Conservation (phyloP, 768 basidiomycete species). For the Exsudoporus frostii region DNA sequence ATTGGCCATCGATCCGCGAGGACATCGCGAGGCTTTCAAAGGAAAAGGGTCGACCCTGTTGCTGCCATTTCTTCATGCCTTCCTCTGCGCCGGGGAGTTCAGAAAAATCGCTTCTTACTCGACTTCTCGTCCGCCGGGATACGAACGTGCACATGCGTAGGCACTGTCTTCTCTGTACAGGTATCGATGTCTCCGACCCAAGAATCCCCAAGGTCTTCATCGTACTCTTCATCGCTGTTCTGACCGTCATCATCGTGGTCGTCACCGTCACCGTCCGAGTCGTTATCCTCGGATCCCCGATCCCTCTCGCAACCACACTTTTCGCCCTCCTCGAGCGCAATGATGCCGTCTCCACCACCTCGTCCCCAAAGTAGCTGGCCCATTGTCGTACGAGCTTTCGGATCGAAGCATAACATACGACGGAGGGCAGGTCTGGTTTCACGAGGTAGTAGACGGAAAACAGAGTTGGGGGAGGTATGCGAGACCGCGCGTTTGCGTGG, state of each 20-base stretch:
- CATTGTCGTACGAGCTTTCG: slow-evolving; percentile 84
- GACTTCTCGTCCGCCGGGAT: slow-evolving; percentile 71
- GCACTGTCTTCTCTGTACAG: slow-evolving; percentile 53
- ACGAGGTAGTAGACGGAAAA: slow-evolving; percentile 92
- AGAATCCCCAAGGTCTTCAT: slow-evolving; percentile 79
- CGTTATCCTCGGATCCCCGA: slow-evolving; percentile 14
- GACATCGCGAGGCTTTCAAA: slow-evolving; percentile 9
- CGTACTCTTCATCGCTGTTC: slow-evolving; percentile 38
- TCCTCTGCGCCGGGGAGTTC: slow-evolving; percentile 1
- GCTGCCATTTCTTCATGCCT: background rate
- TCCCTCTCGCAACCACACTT: slow-evolving; percentile 64
- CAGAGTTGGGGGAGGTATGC: slow-evolving; percentile 60
- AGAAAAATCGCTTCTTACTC: slow-evolving; percentile 75
- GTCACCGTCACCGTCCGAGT: slow-evolving; percentile 41
- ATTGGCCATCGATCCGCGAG: slow-evolving; percentile 12
- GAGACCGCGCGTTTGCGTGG: slow-evolving; percentile 24
- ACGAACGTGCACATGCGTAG: slow-evolving; percentile 70
- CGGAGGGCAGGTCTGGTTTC: slow-evolving; percentile 88
- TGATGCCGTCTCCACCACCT: slow-evolving; percentile 69
- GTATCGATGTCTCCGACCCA: slow-evolving; percentile 78
- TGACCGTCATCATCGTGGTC: slow-evolving; percentile 22
- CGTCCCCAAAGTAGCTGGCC: slow-evolving; percentile 84
- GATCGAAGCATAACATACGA: slow-evolving; percentile 92
- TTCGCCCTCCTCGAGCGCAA: slow-evolving; percentile 39
- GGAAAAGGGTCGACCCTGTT: background rate